These are phyloP conservation scores for Aspergillus hiratsukae DNA, from an alignment of 2,329 filamentous ascomycete genomes.

Conservation along the genomic window DNA sequence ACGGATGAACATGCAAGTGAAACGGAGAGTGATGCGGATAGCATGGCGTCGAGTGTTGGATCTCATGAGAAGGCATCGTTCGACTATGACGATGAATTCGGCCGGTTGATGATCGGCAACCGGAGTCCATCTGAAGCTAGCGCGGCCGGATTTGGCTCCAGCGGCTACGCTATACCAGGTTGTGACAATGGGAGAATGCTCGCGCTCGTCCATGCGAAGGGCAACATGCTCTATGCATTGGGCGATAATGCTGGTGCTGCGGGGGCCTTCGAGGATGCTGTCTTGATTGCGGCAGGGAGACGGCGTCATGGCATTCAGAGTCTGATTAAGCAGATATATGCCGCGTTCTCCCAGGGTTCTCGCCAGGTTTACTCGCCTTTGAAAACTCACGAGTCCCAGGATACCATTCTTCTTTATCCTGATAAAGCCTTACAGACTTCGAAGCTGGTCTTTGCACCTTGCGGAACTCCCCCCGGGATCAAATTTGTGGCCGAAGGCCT, in stretches of 20 bases:
- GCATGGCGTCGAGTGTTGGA: conserved; percentile 49
- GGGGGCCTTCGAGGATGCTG: conserved; percentile 88
- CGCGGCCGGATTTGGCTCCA: conserved; percentile 63
- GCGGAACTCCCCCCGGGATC: conserved; percentile 76
- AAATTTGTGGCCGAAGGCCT: conserved; percentile 65
- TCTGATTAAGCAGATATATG: conserved; percentile 73
- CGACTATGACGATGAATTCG: conserved; percentile 50
- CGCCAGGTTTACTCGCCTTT: conserved; percentile 34
- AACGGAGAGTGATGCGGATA: conserved; percentile 54
- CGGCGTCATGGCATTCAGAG: conserved; percentile 66
- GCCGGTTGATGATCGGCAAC: conserved; percentile 22
- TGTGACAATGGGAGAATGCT: conserved; percentile 89
- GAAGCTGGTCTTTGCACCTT: conserved; percentile 71
- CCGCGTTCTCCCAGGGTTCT: conserved; percentile 56
- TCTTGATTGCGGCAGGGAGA: conserved; percentile 78
- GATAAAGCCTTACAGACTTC: conserved; percentile 80
- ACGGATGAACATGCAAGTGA: conserved; percentile 55
- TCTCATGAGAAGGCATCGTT: conserved; percentile 54
- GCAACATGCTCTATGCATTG: conserved; percentile 93
- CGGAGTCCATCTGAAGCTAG: conserved; percentile 25
- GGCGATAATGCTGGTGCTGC: conserved; percentile 79
- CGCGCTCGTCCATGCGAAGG: conserved; percentile 92
- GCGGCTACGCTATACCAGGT: conserved; percentile 78
- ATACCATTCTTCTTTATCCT: conserved; percentile 75
- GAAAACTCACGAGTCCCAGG: conserved; percentile 34